Evolutionary conservation across 305 asterid species (phyloP).

Genomic region (Ilex paraguariensis): DNA sequence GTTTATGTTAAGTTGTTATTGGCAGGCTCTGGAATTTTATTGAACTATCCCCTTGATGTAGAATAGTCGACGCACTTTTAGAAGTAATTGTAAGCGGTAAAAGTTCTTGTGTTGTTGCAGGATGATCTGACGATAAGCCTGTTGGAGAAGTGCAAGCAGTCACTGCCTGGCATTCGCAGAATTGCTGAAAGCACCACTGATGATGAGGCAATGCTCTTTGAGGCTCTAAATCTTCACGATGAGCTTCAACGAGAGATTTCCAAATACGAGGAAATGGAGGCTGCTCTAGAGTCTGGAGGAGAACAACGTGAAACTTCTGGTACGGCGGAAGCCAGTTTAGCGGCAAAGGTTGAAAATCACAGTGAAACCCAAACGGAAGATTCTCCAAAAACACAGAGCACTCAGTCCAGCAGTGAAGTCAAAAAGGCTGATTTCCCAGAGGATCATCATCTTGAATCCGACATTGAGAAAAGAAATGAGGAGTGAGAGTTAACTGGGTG

Average conservation of each 20-base stretch:
- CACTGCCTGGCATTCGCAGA: slow-evolving; percentile 59
- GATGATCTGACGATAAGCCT: slow-evolving; percentile 71
- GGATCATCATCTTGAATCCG: too few species aligned
- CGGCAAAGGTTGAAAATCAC: slow-evolving; percentile 15
- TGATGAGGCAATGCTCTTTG: slow-evolving; percentile 81
- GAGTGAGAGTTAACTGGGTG: too few species aligned
- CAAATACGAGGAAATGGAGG: slow-evolving; percentile 44
- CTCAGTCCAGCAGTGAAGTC: slow-evolving; percentile 13
- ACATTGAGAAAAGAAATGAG: too few species aligned
- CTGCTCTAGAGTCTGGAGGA: slow-evolving; percentile 39
- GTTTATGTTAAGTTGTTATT: not conserved
- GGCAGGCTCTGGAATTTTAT: not conserved
- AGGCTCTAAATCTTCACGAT: slow-evolving; percentile 81
- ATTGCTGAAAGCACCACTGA: slow-evolving; percentile 72
- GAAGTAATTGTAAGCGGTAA: not conserved
- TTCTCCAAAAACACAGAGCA: slow-evolving; percentile 18
- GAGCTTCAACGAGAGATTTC: slow-evolving; percentile 71
- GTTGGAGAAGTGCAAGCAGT: slow-evolving; percentile 76
- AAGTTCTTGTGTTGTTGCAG: slow-evolving; percentile 32
- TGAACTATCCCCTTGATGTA: too few species aligned
- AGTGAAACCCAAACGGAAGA: slow-evolving; percentile 22
- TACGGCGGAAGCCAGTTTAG: slow-evolving; percentile 23
- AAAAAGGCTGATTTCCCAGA: too few species aligned
- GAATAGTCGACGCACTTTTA: too few species aligned
- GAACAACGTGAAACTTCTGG: slow-evolving; percentile 21